Conservation (phyloP, 2,329 filamentous ascomycete species). For the Penicillium corylophilum region DNA sequence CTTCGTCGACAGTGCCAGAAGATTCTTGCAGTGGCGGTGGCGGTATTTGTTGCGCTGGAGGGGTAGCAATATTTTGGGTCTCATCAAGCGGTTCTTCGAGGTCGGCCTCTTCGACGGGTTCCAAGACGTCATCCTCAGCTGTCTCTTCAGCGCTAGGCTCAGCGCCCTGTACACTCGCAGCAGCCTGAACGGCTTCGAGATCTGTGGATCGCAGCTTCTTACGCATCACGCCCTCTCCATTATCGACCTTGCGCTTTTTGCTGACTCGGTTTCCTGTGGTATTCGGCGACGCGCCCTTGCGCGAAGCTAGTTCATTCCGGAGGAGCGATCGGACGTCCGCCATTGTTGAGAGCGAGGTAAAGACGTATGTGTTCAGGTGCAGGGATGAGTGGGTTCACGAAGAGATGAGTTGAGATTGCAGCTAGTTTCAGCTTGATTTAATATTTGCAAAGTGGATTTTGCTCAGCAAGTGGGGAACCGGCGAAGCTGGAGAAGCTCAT, state of each 20-base stretch:
- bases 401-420: conserved; percentile 4
- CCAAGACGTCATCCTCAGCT: conserved; percentile 28
- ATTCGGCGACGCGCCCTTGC: conserved; percentile 62
- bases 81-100: conserved; percentile 20
- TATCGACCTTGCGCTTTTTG: conserved; percentile 58
- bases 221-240: conserved; percentile 39
- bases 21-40: conserved; percentile 9
- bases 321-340: conserved; percentile 77
- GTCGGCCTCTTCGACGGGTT: conserved; percentile 27
- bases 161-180: conserved; percentile 30
- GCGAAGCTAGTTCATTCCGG: conserved; percentile 71
- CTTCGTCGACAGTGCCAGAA: conserved; percentile 60
- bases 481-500: conserved; percentile 23
- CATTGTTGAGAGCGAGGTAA: conserved; percentile 50
- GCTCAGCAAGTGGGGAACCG: conserved; percentile 20
- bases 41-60: conserved; percentile 8
- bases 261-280: conserved; percentile 37
- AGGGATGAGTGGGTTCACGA: background rate
- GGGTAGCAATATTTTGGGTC: conserved; percentile 10
- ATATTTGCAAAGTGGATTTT: conserved; percentile 16
- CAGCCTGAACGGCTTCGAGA: conserved; percentile 33
- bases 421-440: conserved; percentile 13
- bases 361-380: background rate
- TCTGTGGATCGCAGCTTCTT: conserved; percentile 45
- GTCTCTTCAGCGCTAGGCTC: conserved; percentile 24